Conservation (phyloP, 495 filamentous ascomycete genomes). For the Penicillium coprophilum region DNA sequence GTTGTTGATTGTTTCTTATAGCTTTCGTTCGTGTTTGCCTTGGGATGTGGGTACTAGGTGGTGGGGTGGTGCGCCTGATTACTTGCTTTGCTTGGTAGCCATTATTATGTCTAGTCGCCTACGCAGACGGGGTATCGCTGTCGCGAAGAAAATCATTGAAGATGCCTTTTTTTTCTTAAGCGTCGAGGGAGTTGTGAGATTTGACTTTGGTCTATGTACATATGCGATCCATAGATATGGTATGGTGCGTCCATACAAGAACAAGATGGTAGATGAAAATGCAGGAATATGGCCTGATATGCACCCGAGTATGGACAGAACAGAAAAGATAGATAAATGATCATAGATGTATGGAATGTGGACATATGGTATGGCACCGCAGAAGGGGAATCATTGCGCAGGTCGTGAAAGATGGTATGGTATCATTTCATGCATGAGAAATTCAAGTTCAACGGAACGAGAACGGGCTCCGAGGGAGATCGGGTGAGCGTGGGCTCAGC, state of each 20-base stretch:
- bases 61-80: neutral
- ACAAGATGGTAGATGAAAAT: constrained; percentile 10
- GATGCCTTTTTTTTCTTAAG: neutral
- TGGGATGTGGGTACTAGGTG: constrained; percentile 2
- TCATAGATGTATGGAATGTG: constrained; percentile 12
- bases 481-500: constrained; percentile 75
- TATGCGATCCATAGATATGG: constrained; percentile 11
- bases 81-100: neutral
- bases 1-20: constrained; percentile 3
- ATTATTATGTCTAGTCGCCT: neutral
- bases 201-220: constrained; percentile 25
- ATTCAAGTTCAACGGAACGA: constrained; percentile 39
- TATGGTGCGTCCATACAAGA: constrained; percentile 15
- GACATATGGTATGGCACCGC: constrained; percentile 25
- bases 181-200: neutral
- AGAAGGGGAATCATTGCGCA: constrained; percentile 35
- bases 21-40: neutral
- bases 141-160: constrained; percentile 5
- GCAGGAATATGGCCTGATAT: constrained; percentile 21
- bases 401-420: constrained; percentile 15
- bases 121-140: neutral
- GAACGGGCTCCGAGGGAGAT: constrained; percentile 74
- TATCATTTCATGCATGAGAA: constrained; percentile 6
- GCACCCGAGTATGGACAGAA: constrained; percentile 9
- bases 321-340: neutral